Evolutionary conservation across 805 yeast genomes (phyloP), one percentile per base, ranked within the genome.

Genomic region (Monosporozyma unispora): DNA sequence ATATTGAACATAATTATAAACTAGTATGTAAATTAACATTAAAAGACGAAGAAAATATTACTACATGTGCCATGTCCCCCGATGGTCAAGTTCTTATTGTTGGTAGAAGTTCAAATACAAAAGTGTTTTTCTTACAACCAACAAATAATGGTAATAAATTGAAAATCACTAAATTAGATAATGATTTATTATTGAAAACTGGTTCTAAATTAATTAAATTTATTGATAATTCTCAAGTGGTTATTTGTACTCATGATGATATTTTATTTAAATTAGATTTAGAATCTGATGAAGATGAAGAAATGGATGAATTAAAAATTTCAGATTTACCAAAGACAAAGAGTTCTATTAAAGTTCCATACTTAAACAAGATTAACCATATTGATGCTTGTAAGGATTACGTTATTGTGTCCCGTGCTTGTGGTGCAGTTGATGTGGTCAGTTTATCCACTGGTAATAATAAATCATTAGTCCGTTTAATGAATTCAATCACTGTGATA

Each of bases 11-110:
- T 10, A 60, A 59, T 50, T 68, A 61, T 60, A 78, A 76, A 50
- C 65, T 89, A 51, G 80, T 85, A 2, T 73, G 85, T 48, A 86
- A 86, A 66, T 61, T 87, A 58, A 70, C 77, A 2, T 68, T 84
- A 51, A 73, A 79, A 44, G 93, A 84, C 54, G 95, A 86, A 29
- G 96, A 88, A 54, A 85, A 85, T 66, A 82, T 93, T 46, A 71
- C 88, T 1, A 69, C 76, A 33, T 87, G 84, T 51, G 73, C 80
- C 9, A 62, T 90, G 39, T 83, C 88, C 18, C 74, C 76, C 21
- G 80, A 79, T 54, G 90, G 86, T 2, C 70, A 78, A 31, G 71
- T 80, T 25, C 67, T 93, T 47, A 84, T 82, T 0, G 93, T 90
- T 19, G 79, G 89, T 5, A 80, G 95, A 42, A 69, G 81, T 42